phyloP scores from a whole-genome alignment of 148 eudicot genomes.

The Rheum nobile region DNA sequence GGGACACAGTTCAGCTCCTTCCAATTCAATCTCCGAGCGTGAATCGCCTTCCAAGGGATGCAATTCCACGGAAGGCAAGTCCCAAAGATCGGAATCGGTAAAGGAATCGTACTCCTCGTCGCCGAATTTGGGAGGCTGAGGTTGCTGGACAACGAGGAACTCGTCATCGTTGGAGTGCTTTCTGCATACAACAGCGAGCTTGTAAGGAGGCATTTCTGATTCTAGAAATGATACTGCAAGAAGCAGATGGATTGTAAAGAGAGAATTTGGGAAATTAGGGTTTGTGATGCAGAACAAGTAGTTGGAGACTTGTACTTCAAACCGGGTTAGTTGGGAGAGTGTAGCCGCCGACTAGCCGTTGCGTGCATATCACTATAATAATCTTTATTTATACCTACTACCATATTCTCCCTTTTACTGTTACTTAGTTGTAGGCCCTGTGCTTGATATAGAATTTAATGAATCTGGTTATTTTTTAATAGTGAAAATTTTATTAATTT shows the following conservation, averaged over 20 bases:
- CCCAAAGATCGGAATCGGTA: slow-evolving; percentile 77
- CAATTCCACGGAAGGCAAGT: slow-evolving; percentile 52
- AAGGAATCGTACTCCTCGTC: slow-evolving; percentile 66
- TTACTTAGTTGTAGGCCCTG: no score
- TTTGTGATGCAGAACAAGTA: not conserved
- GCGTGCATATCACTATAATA: not conserved
- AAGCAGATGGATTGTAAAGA: not conserved
- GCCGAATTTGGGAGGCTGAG: slow-evolving; percentile 54
- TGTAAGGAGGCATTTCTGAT: slow-evolving; percentile 31
- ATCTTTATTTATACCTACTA: no score
- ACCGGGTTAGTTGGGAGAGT: not conserved
- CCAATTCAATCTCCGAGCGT: slow-evolving; percentile 18
- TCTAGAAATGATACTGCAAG: not conserved
- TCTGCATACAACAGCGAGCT: slow-evolving; percentile 37
- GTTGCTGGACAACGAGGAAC: slow-evolving; percentile 42
- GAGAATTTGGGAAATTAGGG: not conserved
- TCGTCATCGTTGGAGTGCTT: slow-evolving; percentile 37
- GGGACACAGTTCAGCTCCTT: slow-evolving; percentile 29
- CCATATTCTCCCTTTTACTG: no score
- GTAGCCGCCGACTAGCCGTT: not conserved
- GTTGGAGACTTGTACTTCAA: not conserved
- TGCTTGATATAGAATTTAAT: no score
- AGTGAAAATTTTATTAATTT: no score
- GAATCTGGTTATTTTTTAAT: no score
- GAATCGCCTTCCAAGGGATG: slow-evolving; percentile 15